Base-by-base conservation (phyloP, 2,329 filamentous ascomycete genomes). In the Nannizziopsis barbatae region DNA sequence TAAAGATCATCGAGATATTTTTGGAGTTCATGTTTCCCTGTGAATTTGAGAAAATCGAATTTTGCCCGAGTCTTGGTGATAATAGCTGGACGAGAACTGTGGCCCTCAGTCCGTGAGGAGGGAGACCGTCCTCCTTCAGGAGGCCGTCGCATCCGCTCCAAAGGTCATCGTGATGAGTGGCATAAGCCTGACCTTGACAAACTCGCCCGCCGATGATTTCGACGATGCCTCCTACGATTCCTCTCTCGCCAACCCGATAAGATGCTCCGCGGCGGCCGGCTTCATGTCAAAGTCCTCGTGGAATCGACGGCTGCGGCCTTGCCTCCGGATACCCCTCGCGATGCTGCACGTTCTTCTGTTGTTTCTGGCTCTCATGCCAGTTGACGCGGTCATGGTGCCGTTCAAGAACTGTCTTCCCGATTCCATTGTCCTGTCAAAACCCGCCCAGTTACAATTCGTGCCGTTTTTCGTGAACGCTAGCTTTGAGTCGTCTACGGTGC, bases 351-450 rank as follows among this genome's bases (percentile, higher is more conserved):
- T 47, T 1, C 22, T 52, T 9, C 31, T 52, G 31, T 15, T 52
- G 5, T 22, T 45, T 8, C 18, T 47, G 4, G 22, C 22, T 7
- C 33, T 37, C 12, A 71, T 67, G 20, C 63, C 44, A 14, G 44
- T 20, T 15, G 27, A 70, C 36, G 86, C 84, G 42, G 86, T 80
- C 39, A 77, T 80, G 57, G 70, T 95, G 52, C 72, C 79, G 50
- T 92, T 93, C 66, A 74, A 83, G n/a, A 94, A 95, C 67, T 98
- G 90, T 68, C 74, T 95, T 27, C 62, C 65, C 42, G 65, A 73
- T 42, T 71, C 75, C 50, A 74, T 76, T 45, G 75, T 83, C 61
- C 72, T 79, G 51, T 74, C 75, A 40, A 67, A 70, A 7, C 77
- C 83, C 11, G 65, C 70, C 32, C 75, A 75, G 53, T 75, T 96